A percentile compares a stretch with the other conserved stretches of the same genome.
Evolutionary conservation across 2,329 filamentous ascomycete species (phyloP).

Genomic region (Diaporthe sp.): DNA sequence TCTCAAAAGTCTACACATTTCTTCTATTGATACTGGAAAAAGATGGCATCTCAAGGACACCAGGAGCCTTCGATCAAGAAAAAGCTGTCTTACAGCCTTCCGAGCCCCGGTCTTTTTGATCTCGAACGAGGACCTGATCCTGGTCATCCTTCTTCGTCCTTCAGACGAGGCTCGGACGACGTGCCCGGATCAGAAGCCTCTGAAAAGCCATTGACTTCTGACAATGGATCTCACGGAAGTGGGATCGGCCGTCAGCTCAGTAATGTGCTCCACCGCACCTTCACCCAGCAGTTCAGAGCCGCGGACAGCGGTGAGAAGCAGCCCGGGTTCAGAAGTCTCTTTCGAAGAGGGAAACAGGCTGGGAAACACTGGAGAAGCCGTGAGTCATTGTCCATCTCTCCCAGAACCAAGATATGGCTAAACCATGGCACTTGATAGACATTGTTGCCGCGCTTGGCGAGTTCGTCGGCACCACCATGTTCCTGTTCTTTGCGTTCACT

Average conservation of each 20-base stretch:
- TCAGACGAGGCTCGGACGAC: not conserved
- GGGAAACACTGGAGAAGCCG: not conserved
- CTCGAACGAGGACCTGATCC: conserved; percentile 1
- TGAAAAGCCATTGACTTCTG: not conserved
- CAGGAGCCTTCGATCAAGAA: not conserved
- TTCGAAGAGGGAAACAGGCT: not conserved
- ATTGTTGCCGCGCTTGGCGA: conserved; percentile 46
- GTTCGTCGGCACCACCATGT: conserved; percentile 58
- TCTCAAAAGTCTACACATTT: not conserved
- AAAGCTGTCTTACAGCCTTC: conserved; percentile 22
- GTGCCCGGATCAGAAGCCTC: conserved; percentile 1
- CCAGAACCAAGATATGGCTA: not conserved
- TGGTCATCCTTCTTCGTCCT: not conserved
- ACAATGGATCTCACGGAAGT: not conserved
- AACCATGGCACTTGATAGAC: not conserved
- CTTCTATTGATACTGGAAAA: not conserved
- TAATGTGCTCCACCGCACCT: not conserved
- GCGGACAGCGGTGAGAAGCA: conserved; percentile 10
- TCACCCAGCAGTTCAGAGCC: conserved; percentile 23
- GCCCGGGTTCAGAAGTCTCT: not conserved
- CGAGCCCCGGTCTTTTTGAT: conserved; percentile 3
- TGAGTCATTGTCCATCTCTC: not conserved
- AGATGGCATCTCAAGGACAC: not conserved
- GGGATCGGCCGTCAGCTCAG: not conserved
- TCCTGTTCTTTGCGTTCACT: conserved; percentile 57